Evolutionary conservation across 2,329 filamentous ascomycete species (phyloP), one percentile per base, ranked within the genome.

Genomic region (Paraphaeosphaeria sporulosa): DNA sequence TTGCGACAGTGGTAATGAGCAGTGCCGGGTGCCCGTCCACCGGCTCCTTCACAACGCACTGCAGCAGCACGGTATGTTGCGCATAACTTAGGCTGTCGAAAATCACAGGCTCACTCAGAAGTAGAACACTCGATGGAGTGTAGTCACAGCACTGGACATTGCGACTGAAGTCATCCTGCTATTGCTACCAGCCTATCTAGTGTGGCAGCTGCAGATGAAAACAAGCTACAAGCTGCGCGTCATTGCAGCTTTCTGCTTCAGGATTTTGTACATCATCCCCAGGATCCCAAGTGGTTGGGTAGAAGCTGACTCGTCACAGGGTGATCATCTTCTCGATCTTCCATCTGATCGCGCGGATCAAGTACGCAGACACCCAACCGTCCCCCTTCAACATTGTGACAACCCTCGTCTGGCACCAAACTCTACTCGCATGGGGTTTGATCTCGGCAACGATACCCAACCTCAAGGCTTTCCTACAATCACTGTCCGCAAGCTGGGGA

Each of bases 161-260:
- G 40, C 40, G n/a, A 60, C 64, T 15, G 66, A 71, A 42, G 8
- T 60, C 32, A 43, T 62, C 1, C 48, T 62, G 2, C 40, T 69
- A 1, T 8, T 55, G 1, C 42, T 68, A 15, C 63, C 62, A 8
- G 25, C 55, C 2, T 66, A 60, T 48, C 19, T 70, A 12, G 62
- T 71, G 2, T 68, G 59, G 58, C 58, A 64, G 27, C 44, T 71
- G 5, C 60, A 68, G 53, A 70, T 70, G 63, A 61, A 57, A 25
- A 17, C 53, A 3, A 36, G 13, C 9, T 63, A 55, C 6, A 69
- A 70, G 55, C 30, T 67, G 3, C 65, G 61, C 27, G 64, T 70
- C 49, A 60, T 65, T 12, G 47, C 56, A 42, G 69, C 64, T 15
- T 68, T 70, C 47, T 48, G 56, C 36, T 63, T 64, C 36, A 57